Percentiles rank a stretch among this genome's conserved stretches.
phyloP scores from a whole-genome alignment of 192 early-diverging fungal genomes.

The Chytriomyces hyalinus region DNA sequence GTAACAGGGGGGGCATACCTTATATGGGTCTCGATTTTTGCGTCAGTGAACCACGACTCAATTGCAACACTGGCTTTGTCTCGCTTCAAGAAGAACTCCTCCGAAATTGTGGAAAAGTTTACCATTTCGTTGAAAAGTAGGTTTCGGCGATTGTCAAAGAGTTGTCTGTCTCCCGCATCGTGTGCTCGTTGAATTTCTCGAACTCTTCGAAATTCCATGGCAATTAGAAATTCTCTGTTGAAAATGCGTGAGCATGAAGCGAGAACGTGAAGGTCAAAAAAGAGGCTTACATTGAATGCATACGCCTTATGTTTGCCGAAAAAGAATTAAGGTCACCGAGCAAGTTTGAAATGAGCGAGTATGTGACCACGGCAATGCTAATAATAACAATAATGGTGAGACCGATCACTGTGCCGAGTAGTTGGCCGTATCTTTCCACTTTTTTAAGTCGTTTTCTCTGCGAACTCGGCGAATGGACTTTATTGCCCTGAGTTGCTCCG shows the following conservation, averaged over 20 bases:
- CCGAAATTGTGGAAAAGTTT: not conserved
- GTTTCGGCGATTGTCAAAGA: not conserved
- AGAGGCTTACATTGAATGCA: not conserved
- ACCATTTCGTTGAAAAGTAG: not conserved
- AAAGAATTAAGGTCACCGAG: not conserved
- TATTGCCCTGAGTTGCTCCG: not conserved
- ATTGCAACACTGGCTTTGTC: not conserved
- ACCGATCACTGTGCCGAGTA: not conserved
- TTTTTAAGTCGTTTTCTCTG: not conserved
- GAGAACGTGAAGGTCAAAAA: too few relatives aligned
- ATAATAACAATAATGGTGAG: not conserved
- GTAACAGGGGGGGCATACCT: not conserved
- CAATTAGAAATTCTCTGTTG: conserved; percentile 7
- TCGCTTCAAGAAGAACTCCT: not conserved
- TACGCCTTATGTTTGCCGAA: not conserved
- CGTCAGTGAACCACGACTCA: not conserved
- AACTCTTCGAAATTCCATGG: conserved; percentile 12
- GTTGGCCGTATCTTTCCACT: not conserved
- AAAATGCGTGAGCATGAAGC: too few relatives aligned
- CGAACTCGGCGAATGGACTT: not conserved
- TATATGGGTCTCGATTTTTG: not conserved
- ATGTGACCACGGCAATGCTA: conserved; percentile 4
- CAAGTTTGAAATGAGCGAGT: not conserved
- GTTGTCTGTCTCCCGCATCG: not conserved
- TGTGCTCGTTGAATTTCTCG: conserved; percentile 6